Evolutionary conservation across 2,329 filamentous ascomycete species (phyloP).

Genomic region (Aspergillus clavatus): DNA sequence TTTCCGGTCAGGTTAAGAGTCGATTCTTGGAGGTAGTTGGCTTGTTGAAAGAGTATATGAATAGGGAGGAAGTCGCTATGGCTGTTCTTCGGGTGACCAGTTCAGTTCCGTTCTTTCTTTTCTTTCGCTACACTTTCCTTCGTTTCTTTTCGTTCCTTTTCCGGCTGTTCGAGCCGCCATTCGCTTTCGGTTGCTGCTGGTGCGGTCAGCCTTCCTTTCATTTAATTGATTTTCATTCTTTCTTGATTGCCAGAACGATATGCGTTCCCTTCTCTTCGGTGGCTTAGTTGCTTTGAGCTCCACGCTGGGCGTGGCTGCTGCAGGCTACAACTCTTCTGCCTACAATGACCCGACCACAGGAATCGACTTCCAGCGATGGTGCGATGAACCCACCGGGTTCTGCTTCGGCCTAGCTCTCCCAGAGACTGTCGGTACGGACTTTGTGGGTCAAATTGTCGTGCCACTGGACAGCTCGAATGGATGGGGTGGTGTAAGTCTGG

Average conservation of each 20-base stretch:
- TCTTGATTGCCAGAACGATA: conserved; percentile 5
- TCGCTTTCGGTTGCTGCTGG: conserved; percentile 15
- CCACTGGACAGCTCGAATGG: conserved; percentile 12
- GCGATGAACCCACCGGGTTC: conserved; percentile 12
- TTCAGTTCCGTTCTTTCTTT: conserved; percentile 5
- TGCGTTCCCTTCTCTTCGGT: conserved; percentile 11
- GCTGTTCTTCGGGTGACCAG: conserved; percentile 1
- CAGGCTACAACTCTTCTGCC: conserved; percentile 11
- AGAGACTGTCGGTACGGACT: conserved; percentile 11
- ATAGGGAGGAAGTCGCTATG: conserved; percentile 2
- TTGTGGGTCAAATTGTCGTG: conserved; percentile 15
- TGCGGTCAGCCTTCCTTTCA: conserved; percentile 10
- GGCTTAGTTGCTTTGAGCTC: conserved; percentile 12
- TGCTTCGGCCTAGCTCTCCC: conserved; percentile 17
- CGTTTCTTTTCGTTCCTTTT: too few relatives aligned
- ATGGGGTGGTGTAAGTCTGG: conserved; percentile 18
- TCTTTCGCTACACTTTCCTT: conserved; percentile 7
- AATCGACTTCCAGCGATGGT: conserved; percentile 18
- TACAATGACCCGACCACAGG: conserved; percentile 13
- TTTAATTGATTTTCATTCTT: conserved; percentile 9
- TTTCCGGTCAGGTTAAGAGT: neutral
- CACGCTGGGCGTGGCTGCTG: conserved; percentile 9
- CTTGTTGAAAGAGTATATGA: conserved; percentile 14
- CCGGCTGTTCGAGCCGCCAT: conserved; percentile 3
- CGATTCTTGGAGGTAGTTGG: neutral